A percentile compares a stretch with the other conserved stretches of the same genome.
phyloP scores from a whole-genome alignment of 2,329 filamentous ascomycete species.

The Aureobasidium namibiae region DNA sequence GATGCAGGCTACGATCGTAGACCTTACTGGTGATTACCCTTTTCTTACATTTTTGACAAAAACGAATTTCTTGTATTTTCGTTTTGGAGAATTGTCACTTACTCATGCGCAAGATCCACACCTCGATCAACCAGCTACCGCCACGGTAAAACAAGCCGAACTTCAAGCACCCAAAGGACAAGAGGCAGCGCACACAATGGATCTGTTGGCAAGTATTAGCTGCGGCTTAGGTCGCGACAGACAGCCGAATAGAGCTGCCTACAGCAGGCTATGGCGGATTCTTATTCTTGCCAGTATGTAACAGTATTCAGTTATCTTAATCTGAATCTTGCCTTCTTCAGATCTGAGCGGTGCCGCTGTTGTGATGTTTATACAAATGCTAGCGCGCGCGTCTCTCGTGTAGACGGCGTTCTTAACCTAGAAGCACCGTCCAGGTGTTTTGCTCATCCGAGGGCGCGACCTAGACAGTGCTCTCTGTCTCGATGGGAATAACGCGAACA shows the following conservation, averaged over 20 bases:
- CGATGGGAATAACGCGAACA: slow-evolving; percentile 28
- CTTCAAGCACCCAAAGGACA: background rate
- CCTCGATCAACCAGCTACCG: background rate
- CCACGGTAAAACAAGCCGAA: background rate
- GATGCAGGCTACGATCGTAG: slow-evolving; percentile 42
- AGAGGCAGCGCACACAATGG: background rate
- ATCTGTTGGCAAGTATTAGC: background rate
- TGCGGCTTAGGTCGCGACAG: background rate
- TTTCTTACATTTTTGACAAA: background rate
- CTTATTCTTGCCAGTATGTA: slow-evolving; percentile 8
- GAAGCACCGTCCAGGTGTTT: background rate
- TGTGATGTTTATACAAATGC: background rate
- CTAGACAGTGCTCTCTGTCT: background rate
- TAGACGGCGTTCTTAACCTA: background rate
- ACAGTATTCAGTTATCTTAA: background rate
- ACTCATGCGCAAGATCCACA: slow-evolving; percentile 2
- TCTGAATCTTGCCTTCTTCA: background rate
- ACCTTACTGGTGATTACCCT: slow-evolving; percentile 36
- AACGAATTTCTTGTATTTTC: background rate
- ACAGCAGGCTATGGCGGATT: background rate
- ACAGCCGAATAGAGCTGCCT: background rate
- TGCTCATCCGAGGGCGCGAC: background rate
- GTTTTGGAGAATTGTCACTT: background rate
- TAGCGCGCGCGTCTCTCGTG: background rate
- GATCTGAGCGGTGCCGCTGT: background rate